phyloP scores from a whole-genome alignment of 192 early-diverging fungal genomes.

The Thamnidium elegans region DNA sequence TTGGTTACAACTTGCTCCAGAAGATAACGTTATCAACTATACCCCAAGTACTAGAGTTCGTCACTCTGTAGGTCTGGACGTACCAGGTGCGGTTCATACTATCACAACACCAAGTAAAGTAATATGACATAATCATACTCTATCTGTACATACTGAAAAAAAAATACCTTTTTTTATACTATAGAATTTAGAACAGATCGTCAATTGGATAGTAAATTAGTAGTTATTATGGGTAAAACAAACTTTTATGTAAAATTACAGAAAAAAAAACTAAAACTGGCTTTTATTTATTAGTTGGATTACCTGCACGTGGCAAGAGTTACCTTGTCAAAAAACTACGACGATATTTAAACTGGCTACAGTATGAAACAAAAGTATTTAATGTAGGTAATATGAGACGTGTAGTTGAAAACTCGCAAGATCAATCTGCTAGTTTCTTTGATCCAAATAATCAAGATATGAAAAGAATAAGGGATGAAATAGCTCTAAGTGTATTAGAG shows the following conservation, averaged over 20 bases:
- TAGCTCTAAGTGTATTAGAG: slow-evolving; percentile 90
- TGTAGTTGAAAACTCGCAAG: slow-evolving; percentile 45
- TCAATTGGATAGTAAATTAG: slow-evolving; percentile 84
- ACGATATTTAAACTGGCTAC: slow-evolving; percentile 82
- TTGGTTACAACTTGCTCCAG: background rate
- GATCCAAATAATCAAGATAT: slow-evolving; percentile 85
- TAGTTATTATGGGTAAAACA: slow-evolving; percentile 85
- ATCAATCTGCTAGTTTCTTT: slow-evolving; percentile 88
- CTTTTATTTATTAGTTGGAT: slow-evolving; percentile 60
- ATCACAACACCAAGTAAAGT: slow-evolving; percentile 41
- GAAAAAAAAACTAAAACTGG: background rate
- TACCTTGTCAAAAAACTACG: slow-evolving; percentile 95
- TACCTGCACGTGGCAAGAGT: slow-evolving; percentile 94
- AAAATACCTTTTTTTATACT: slow-evolving; percentile 7
- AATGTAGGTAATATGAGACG: slow-evolving; percentile 96
- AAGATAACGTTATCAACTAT: background rate
- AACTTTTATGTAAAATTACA: background rate
- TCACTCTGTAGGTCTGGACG: slow-evolving; percentile 40
- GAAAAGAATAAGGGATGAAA: slow-evolving; percentile 72
- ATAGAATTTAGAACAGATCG: slow-evolving; percentile 47
- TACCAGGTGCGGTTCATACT: slow-evolving; percentile 51
- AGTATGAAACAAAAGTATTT: slow-evolving; percentile 81
- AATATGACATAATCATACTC: background rate
- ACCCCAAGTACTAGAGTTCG: slow-evolving; percentile 2
- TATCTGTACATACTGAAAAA: background rate